phyloP scores from a whole-genome alignment of 108 stramenopile genomes.

The Pseudonitzschia multiseries region DNA sequence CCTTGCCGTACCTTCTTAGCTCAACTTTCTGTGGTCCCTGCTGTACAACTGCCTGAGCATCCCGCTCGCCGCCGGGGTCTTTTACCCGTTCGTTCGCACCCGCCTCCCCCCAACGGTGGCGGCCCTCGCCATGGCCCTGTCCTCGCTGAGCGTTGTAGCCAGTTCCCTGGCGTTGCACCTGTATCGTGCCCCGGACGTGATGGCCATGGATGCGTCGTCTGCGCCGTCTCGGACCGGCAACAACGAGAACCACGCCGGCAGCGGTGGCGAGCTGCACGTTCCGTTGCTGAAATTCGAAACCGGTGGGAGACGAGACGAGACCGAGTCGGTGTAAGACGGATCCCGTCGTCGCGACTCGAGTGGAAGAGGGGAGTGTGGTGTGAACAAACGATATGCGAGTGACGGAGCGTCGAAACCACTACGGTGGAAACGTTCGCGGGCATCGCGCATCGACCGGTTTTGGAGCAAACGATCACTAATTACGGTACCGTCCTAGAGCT shows the following conservation, averaged over 20 bases:
- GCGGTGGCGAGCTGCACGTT: neutral
- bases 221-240: no score
- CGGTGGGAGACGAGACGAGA: no score
- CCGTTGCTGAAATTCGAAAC: no score
- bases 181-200: constrained; percentile 62
- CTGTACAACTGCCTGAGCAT: constrained; percentile 94
- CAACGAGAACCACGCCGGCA: neutral
- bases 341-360: no score
- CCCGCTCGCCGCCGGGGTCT: constrained; percentile 93
- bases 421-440: no score
- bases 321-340: no score
- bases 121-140: constrained; percentile 92
- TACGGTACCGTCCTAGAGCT: no score
- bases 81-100: constrained; percentile 82
- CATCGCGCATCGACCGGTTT: no score
- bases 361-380: neutral
- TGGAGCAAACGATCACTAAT: no score
- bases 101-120: constrained; percentile 91
- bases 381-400: neutral
- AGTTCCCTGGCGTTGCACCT: constrained; percentile 73
- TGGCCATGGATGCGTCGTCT: no score
- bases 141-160: constrained; percentile 82
- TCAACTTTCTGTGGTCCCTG: constrained; percentile 75
- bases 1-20: neutral
- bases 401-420: neutral